Conservation (phyloP, 768 basidiomycete genomes). For the Macrolepiota dolichaula region DNA sequence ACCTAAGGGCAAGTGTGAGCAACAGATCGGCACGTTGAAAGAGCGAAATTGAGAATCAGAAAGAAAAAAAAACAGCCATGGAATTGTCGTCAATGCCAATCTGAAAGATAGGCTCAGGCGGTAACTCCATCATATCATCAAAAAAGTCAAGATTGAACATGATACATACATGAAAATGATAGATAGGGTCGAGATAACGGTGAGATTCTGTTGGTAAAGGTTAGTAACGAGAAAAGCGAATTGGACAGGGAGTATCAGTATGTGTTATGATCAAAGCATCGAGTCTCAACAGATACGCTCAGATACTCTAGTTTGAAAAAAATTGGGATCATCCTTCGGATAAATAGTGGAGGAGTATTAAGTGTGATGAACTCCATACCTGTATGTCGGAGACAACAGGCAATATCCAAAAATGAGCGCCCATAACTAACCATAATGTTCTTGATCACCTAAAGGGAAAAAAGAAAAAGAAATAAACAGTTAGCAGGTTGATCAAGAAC, state of each 20-base stretch:
- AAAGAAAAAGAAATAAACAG: not conserved
- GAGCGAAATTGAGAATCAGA: conserved; percentile 40
- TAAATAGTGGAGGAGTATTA: not conserved
- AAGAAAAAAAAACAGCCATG: conserved; percentile 75
- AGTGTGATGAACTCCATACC: not conserved
- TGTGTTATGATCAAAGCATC: conserved; percentile 65
- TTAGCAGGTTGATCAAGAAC: conserved; percentile 12
- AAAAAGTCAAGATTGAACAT: conserved; percentile 16
- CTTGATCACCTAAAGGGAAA: not conserved
- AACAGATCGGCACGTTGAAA: not conserved
- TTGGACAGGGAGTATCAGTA: conserved; percentile 43
- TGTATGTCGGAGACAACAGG: not conserved
- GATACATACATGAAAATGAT: conserved; percentile 31
- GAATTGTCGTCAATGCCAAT: conserved; percentile 65
- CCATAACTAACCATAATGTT: not conserved
- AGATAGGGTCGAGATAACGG: conserved; percentile 1
- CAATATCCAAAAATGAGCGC: not conserved
- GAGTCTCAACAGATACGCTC: conserved; percentile 56
- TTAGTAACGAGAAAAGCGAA: conserved; percentile 5
- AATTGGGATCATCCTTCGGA: conserved; percentile 52
- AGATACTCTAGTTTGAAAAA: conserved; percentile 95
- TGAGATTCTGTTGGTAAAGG: not conserved
- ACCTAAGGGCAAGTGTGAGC: not conserved
- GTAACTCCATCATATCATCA: conserved; percentile 84
- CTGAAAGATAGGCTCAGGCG: conserved; percentile 60